Conservation (phyloP, 2,329 filamentous ascomycete species). For the Ophiostoma ulmi region DNA sequence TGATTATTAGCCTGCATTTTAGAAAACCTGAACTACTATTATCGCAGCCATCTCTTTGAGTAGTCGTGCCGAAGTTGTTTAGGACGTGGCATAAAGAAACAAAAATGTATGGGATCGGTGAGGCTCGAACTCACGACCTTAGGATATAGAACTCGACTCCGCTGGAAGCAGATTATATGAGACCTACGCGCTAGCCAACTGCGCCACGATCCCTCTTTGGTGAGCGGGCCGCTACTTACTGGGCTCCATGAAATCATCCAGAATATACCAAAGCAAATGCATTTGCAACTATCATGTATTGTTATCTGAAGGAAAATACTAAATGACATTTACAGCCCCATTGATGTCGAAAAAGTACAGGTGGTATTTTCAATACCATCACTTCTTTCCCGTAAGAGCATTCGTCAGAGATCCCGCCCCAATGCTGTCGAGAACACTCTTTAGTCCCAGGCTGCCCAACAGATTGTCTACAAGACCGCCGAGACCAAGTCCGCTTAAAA, state of each 20-base stretch:
- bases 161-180: not conserved
- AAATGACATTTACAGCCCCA: too few relatives aligned
- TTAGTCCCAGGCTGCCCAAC: not conserved
- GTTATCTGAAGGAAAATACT: too few relatives aligned
- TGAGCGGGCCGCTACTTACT: not conserved
- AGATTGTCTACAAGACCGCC: not conserved
- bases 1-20: too few relatives aligned
- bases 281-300: too few relatives aligned
- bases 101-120: slow-evolving; percentile 25
- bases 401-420: not conserved
- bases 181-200: slow-evolving; percentile 3
- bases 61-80: too few relatives aligned
- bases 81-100: not conserved
- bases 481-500: not conserved
- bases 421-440: not conserved
- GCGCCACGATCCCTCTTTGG: not conserved
- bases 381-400: not conserved
- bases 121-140: slow-evolving; percentile 29
- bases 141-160: slow-evolving; percentile 19
- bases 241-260: not conserved
- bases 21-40: too few relatives aligned
- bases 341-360: too few relatives aligned
- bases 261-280: too few relatives aligned
- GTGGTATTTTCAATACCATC: not conserved
- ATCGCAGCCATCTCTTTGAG: too few relatives aligned